Percentiles rank a stretch among this genome's conserved stretches.
Conservation (phyloP, 805 yeast species). For the Metschnikowia colocasiae region DNA sequence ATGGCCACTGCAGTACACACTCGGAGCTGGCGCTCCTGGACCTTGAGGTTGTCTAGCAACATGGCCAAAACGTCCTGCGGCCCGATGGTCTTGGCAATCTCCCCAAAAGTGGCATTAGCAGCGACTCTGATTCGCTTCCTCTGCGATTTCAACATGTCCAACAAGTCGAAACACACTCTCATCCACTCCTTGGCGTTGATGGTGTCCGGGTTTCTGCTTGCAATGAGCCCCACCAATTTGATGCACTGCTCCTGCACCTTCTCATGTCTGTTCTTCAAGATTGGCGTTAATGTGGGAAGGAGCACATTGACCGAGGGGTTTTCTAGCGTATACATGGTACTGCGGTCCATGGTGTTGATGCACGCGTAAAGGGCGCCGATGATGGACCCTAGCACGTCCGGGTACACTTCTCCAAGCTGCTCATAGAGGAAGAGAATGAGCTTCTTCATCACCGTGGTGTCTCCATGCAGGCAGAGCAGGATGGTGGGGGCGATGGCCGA, state of each 20-base stretch:
- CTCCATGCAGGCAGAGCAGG: conserved; percentile 51
- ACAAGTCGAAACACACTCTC: conserved; percentile 85
- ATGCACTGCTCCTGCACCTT: conserved; percentile 86
- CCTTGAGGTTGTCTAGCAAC: conserved; percentile 75
- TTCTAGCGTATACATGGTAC: conserved; percentile 46
- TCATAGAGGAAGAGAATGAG: conserved; percentile 79
- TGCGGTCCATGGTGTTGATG: conserved; percentile 55
- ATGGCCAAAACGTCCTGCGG: conserved; percentile 92
- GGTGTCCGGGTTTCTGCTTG: conserved; percentile 72
- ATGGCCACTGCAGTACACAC: conserved; percentile 98
- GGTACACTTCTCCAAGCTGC: conserved; percentile 89
- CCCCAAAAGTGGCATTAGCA: conserved; percentile 89
- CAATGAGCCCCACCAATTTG: conserved; percentile 75
- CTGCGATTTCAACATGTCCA: conserved; percentile 83
- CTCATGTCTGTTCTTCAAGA: conserved; percentile 82
- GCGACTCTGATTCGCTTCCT: conserved; percentile 73
- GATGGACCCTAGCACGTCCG: conserved; percentile 87
- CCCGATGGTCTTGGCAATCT: conserved; percentile 87
- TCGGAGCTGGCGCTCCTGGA: conserved; percentile 93
- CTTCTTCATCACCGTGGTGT: conserved; percentile 59
- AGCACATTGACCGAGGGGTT: conserved; percentile 79
- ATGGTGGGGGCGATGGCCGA: conserved; percentile 63
- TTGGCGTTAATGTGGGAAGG: conserved; percentile 86
- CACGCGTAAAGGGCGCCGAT: conserved; percentile 67
- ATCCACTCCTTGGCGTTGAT: conserved; percentile 96